Percentiles rank a stretch among this genome's conserved stretches.
Conservation (phyloP, 495 filamentous ascomycete species). For the Penicillium atrosanguineum region DNA sequence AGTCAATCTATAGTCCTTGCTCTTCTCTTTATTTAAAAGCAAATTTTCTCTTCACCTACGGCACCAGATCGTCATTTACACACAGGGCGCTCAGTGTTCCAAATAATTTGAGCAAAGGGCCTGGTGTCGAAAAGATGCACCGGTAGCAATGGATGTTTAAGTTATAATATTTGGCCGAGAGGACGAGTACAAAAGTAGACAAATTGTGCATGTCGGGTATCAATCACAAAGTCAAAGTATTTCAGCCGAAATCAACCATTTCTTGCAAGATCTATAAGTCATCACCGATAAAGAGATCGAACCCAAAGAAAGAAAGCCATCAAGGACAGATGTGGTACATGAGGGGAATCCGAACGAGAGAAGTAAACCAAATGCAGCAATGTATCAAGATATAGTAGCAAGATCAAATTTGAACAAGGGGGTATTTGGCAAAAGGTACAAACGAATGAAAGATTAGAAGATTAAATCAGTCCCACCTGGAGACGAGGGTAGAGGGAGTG, state of each 20-base stretch:
- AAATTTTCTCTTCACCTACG: too few relatives aligned
- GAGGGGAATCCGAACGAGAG: background rate
- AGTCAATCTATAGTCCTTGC: too few relatives aligned
- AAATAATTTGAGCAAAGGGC: background rate
- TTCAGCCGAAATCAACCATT: constrained; percentile 2
- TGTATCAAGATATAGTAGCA: constrained; percentile 8
- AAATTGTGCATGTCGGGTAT: constrained; percentile 27
- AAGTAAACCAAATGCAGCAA: background rate
- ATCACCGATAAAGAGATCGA: background rate
- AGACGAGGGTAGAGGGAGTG: constrained; percentile 21
- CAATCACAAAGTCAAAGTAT: constrained; percentile 20
- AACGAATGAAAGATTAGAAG: constrained; percentile 11
- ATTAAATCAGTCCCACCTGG: constrained; percentile 24
- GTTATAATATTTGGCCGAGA: background rate
- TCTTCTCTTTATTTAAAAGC: too few relatives aligned
- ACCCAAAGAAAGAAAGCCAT: constrained; percentile 8
- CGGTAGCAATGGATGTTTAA: background rate
- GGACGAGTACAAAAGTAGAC: background rate
- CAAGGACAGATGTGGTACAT: constrained; percentile 8
- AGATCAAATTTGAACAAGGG: constrained; percentile 9
- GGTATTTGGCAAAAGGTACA: constrained; percentile 25
- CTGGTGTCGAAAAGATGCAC: background rate
- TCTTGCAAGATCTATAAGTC: constrained; percentile 1
- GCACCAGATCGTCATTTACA: too few relatives aligned
- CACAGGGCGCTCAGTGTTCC: too few relatives aligned